A percentile compares a stretch with the other conserved stretches of the same genome.
Evolutionary conservation across 257 asterid species (phyloP).

Genomic region (Petunia secreta): DNA sequence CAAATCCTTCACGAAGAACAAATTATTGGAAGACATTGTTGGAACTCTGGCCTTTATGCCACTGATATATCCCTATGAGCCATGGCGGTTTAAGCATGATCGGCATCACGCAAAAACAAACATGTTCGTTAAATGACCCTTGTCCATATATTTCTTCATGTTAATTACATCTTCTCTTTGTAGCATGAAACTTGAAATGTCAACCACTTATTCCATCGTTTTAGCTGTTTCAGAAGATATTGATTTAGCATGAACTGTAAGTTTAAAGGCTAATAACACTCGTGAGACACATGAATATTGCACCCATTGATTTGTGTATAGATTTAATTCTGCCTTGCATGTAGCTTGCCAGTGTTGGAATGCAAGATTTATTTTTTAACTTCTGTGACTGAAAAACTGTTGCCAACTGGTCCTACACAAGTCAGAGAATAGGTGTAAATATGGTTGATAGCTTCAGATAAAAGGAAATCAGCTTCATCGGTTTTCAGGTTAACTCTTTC

Average conservation of each 20-base stretch:
- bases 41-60: constrained; percentile 98
- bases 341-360: neutral
- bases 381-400: neutral
- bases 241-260: neutral
- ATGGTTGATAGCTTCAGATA: neutral
- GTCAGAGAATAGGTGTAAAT: constrained; percentile 2
- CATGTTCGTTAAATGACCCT: constrained; percentile 56
- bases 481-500: neutral
- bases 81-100: constrained; percentile 98
- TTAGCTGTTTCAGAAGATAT: neutral
- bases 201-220: neutral
- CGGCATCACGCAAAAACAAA: constrained; percentile 96
- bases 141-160: neutral
- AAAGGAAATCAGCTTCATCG: neutral
- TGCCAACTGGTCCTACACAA: neutral
- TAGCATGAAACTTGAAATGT: constrained; percentile 2
- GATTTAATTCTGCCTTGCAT: neutral
- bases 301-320: neutral
- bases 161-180: constrained; percentile 19
- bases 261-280: neutral
- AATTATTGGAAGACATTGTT: constrained; percentile 88
- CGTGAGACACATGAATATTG: neutral
- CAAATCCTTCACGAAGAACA: constrained; percentile 92
- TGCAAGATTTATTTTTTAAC: neutral
- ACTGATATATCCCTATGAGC: constrained; percentile 90